These are phyloP conservation scores for Mucor indicus DNA, from an alignment of 371 early-diverging fungal species.

Conservation along the genomic window DNA sequence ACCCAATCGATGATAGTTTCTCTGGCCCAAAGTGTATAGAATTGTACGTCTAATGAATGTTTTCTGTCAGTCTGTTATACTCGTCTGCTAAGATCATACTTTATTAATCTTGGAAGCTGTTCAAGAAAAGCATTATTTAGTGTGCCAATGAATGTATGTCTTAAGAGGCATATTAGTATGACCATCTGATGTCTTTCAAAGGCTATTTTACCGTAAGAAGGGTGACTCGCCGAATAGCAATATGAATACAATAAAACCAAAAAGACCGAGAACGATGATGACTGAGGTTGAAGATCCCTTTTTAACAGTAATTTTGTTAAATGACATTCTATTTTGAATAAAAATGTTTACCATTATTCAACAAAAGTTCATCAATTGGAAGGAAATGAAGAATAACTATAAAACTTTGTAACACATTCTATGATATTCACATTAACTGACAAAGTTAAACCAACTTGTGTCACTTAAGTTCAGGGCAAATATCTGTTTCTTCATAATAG, in stretches of 20 bases:
- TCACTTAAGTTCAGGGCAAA: no score
- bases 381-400: no score
- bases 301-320: no score
- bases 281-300: no score
- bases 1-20: constrained; percentile 17
- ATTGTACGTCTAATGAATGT: constrained; percentile 9
- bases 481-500: no score
- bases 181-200: background rate
- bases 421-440: no score
- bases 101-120: constrained; percentile 15
- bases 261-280: no score
- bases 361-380: no score
- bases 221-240: constrained; percentile 45
- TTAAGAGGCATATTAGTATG: constrained; percentile 1
- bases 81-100: constrained; percentile 13
- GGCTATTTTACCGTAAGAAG: constrained; percentile 24
- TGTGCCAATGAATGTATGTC: constrained; percentile 37
- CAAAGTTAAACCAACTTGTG: no score
- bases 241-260: constrained; percentile 34
- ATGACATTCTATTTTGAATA: no score
- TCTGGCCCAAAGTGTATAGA: constrained; percentile 19
- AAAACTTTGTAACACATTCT: no score
- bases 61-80: background rate
- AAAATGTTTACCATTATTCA: no score
- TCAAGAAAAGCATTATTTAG: constrained; percentile 22